Percentiles rank a stretch among this genome's conserved stretches.
These are phyloP conservation scores for Corchorus capsularis DNA, from an alignment of 345 rosid genomes.

Conservation along the genomic window DNA sequence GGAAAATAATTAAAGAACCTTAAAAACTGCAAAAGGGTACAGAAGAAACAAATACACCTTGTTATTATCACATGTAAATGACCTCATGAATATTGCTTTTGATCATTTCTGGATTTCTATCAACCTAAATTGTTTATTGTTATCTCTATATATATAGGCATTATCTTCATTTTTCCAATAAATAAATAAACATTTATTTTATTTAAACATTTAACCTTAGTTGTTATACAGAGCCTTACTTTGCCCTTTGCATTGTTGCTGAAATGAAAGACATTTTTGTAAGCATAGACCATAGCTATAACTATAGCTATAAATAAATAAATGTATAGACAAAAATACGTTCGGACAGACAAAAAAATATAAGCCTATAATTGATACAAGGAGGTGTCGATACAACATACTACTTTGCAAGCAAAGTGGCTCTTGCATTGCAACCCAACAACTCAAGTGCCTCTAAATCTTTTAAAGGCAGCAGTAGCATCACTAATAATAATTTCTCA, in stretches of 20 bases:
- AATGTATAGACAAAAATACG: not conserved
- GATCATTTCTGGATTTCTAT: not conserved
- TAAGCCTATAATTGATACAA: constrained; percentile 23
- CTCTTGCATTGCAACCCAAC: constrained; percentile 20
- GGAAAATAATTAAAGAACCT: not conserved
- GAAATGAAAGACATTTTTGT: not conserved
- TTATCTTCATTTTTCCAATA: too few species aligned
- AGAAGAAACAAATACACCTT: not conserved
- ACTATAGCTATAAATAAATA: not conserved
- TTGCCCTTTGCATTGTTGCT: not conserved
- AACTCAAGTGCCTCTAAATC: constrained; percentile 25
- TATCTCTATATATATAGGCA: too few species aligned
- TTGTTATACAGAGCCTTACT: too few species aligned
- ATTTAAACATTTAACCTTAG: too few species aligned
- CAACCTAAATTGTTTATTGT: too few species aligned
- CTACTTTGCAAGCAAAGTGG: constrained; percentile 30
- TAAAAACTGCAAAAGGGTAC: not conserved
- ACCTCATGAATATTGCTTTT: not conserved
- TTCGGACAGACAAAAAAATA: constrained; percentile 4
- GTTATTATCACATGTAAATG: too few species aligned
- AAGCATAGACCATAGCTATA: constrained; percentile 16
- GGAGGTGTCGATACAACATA: constrained; percentile 22
- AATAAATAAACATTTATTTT: too few species aligned
- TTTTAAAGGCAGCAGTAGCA: constrained; percentile 30
- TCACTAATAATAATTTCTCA: constrained; percentile 17